These are phyloP conservation scores for Inga leiocalycina DNA, from an alignment of 306 rosid genomes.

Conservation along the genomic window DNA sequence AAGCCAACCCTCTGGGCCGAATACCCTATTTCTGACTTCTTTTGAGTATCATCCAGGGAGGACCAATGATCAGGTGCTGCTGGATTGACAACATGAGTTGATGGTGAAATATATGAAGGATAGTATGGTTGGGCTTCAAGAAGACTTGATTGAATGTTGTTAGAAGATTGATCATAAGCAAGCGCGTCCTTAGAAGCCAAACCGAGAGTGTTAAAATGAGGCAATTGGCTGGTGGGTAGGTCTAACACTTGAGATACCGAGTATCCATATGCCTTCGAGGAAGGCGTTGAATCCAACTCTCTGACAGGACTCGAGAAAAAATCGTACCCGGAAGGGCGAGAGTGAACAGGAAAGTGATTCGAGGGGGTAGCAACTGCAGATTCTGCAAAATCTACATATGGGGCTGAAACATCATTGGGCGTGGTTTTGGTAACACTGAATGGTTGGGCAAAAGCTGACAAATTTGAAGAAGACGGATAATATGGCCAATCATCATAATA, in stretches of 20 bases:
- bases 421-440: constrained; percentile 62
- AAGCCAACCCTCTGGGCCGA: constrained; percentile 37
- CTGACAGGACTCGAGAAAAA: constrained; percentile 42
- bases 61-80: constrained; percentile 52
- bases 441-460: constrained; percentile 83
- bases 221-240: constrained; percentile 40
- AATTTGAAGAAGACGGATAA: constrained; percentile 55
- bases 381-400: constrained; percentile 53
- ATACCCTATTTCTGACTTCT: constrained; percentile 38
- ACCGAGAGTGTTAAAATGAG: constrained; percentile 45
- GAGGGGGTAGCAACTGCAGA: constrained; percentile 42
- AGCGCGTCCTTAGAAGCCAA: constrained; percentile 34
- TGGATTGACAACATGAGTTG: constrained; percentile 38
- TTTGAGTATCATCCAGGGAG: constrained; percentile 41
- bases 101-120: constrained; percentile 47
- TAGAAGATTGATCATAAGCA: constrained; percentile 37
- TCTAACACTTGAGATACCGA: constrained; percentile 32
- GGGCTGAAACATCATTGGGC: constrained; percentile 40
- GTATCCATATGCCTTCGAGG: constrained; percentile 37
- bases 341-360: constrained; percentile 42
- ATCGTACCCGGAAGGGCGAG: constrained; percentile 40
- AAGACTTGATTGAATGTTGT: constrained; percentile 37
- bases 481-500: constrained; percentile 52
- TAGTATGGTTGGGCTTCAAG: constrained; percentile 53
- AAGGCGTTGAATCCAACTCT: constrained; percentile 43